A percentile compares a stretch with the other conserved stretches of the same genome.
phyloP scores from a whole-genome alignment of 805 yeast species.

The Myxozyma neotropica region DNA sequence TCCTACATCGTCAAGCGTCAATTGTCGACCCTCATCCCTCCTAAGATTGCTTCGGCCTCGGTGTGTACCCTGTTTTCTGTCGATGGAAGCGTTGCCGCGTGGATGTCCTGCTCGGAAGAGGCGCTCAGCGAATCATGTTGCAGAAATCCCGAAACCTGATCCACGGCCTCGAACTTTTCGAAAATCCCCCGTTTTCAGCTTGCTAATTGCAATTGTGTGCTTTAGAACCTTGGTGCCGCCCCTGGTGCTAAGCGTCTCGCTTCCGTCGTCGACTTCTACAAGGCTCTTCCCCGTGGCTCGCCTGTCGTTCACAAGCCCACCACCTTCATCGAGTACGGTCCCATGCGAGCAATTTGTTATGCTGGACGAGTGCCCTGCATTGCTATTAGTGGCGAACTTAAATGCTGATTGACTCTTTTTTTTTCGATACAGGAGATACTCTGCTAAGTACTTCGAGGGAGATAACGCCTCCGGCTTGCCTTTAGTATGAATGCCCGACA shows the following conservation, averaged over 20 bases:
- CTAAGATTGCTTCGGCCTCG: constrained; percentile 95
- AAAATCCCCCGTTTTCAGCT: not conserved
- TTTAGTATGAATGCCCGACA: constrained; percentile 44
- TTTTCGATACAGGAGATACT: constrained; percentile 57
- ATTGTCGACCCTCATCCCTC: constrained; percentile 94
- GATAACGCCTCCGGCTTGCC: constrained; percentile 84
- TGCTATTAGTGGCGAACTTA: no score
- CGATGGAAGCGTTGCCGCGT: not conserved
- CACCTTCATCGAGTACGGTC: constrained; percentile 36
- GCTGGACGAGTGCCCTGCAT: no score
- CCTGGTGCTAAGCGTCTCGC: constrained; percentile 97
- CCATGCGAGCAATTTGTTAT: no score
- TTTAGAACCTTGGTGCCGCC: constrained; percentile 84
- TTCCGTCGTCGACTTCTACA: constrained; percentile 92
- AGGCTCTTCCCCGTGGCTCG: constrained; percentile 94
- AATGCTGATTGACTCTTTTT: not conserved
- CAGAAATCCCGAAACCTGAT: constrained; percentile 1
- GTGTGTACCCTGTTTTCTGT: constrained; percentile 51
- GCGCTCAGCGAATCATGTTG: constrained; percentile 5
- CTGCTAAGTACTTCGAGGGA: constrained; percentile 81
- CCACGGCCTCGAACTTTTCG: not conserved
- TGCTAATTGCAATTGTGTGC: constrained; percentile 1
- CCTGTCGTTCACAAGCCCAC: constrained; percentile 63
- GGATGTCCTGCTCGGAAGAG: not conserved
- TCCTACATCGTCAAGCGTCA: constrained; percentile 89